Evolutionary conservation across 805 yeast genomes (phyloP), one percentile per base, ranked within the genome.

Genomic region (Middelhovenomyces tepae): DNA sequence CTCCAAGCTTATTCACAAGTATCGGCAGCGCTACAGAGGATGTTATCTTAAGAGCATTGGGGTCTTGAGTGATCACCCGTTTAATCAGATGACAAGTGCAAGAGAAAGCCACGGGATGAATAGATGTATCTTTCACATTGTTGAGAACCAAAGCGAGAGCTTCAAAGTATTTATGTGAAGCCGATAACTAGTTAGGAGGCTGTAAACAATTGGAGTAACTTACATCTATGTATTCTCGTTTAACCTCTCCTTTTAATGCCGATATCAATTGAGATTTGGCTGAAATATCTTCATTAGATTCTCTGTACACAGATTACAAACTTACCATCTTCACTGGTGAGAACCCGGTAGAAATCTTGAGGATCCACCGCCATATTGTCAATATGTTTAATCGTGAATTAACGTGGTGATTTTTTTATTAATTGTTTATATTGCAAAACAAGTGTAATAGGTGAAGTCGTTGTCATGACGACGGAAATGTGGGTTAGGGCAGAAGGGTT

Each of bases 71-170:
- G 16, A 64, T 58, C 5, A 64, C 56, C 7, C 73, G 51, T 38
- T 65, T 65, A 16, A 64, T 54, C 10, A 69, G 43, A 43, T 68
- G 67, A 39, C 70, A 65, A 13, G 67, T 44, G 18, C 70, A 49
- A 1, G 70, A 60, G 38, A 67, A 65, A 1, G 68, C 51, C 10
- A 54, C 38, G 1, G 46, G 29, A 9, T 39, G 41, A n/a, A 46
- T 37, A 6, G 38, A 35, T 4, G 31, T 35, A 16, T 43, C 45
- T 4, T 31, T 22, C 15, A 13, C 38, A 24, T n/a, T n/a, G 22
- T 36, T 29, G 20, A 41, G 34, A 7, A 44, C 53, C 1, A 28
- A 17, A 8, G 42, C 39, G 14, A 54, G 43, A 4, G 56, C 51
- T 18, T 42, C 45, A 35, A 52, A 51, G 31, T 50, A 51, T 11